phyloP scores from a whole-genome alignment of 1,284 basidiomycete genomes.

The Cerrena zonata region DNA sequence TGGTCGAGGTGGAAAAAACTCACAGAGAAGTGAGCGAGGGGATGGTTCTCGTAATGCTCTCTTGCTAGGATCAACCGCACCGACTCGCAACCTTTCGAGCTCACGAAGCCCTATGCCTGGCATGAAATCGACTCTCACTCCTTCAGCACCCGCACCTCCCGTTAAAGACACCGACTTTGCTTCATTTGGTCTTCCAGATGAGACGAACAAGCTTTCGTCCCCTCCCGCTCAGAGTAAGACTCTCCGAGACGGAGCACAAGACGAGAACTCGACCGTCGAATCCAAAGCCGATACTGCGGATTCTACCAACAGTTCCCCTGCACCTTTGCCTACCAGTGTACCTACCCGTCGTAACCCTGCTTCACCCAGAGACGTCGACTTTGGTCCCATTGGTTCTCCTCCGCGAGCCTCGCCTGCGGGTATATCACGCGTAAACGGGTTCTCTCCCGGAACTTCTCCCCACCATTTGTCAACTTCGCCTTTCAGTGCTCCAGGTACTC shows the following conservation, averaged over 20 bases:
- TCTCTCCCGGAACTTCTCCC: constrained; percentile 50
- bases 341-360: constrained; percentile 36
- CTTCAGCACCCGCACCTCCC: constrained; percentile 73
- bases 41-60: constrained; percentile 38
- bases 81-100: constrained; percentile 41
- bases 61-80: constrained; percentile 48
- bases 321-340: constrained; percentile 47
- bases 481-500: constrained; percentile 63
- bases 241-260: constrained; percentile 16
- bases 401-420: constrained; percentile 42
- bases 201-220: constrained; percentile 40
- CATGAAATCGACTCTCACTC: constrained; percentile 67
- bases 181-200: constrained; percentile 59
- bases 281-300: constrained; percentile 7
- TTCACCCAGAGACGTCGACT: constrained; percentile 39
- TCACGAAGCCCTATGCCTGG: constrained; percentile 58
- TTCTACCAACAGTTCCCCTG: constrained; percentile 17
- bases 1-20: constrained; percentile 9
- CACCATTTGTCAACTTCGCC: constrained; percentile 49
- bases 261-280: constrained; percentile 3
- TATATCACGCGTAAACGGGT: constrained; percentile 35
- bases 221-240: constrained; percentile 41
- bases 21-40: constrained; percentile 10
- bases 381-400: constrained; percentile 74
- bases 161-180: constrained; percentile 72